Conservation (phyloP, 169 alveolate genomes). For the Eimeria praecox region DNA sequence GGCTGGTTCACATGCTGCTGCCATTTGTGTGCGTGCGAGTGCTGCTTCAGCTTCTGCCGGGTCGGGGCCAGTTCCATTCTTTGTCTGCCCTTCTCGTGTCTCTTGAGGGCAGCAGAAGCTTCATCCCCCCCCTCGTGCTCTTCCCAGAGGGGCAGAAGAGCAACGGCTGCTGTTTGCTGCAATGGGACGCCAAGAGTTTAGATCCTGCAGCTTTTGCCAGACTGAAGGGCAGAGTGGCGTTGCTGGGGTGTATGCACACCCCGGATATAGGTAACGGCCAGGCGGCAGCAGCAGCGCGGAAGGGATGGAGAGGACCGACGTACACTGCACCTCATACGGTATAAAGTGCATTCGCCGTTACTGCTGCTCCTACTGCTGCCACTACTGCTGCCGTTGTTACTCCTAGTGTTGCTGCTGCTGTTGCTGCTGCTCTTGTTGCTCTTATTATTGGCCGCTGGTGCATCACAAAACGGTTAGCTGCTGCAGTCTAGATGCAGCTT, state of each 20-base stretch:
- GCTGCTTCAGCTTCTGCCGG: conserved; percentile 79
- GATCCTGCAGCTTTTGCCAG: conserved; percentile 73
- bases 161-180: conserved; percentile 78
- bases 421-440: not conserved
- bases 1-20: not conserved
- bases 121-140: conserved; percentile 69
- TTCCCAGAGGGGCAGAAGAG: conserved; percentile 83
- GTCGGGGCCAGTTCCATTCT: conserved; percentile 62
- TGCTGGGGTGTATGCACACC: conserved; percentile 77
- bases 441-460: conserved; percentile 1
- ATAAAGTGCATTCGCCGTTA: conserved; percentile 12
- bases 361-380: conserved; percentile 18
- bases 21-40: not conserved
- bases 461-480: not conserved
- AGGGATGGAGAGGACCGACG: conserved; percentile 44
- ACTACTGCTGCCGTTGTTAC: not conserved
- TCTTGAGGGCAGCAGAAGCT: conserved; percentile 53
- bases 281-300: conserved; percentile 30
- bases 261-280: not conserved
- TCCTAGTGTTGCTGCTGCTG: not conserved
- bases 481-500: conserved; percentile 1
- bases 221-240: conserved; percentile 73
- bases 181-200: conserved; percentile 64
- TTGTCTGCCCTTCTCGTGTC: conserved; percentile 73
- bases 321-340: conserved; percentile 76